Evolutionary conservation across 129 eudicot genomes (phyloP).

Genomic region (Heracleum sosnowskyi): DNA sequence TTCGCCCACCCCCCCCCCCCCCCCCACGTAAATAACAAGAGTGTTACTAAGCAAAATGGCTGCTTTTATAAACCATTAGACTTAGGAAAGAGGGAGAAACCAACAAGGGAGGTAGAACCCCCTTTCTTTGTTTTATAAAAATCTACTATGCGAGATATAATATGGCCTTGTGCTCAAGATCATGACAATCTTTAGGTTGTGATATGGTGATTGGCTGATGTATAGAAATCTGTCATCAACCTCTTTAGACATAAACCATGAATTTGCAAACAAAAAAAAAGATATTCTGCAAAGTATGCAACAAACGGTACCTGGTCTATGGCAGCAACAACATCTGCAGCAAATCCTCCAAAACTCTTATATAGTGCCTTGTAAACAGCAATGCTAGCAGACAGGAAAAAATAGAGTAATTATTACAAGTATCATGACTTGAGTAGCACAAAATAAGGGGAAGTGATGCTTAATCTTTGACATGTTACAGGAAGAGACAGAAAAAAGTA

Average conservation of each 20-base stretch:
- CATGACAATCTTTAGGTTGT: neutral
- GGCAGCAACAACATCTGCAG: slow-evolving; percentile 99
- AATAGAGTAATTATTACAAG: neutral
- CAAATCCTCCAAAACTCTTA: slow-evolving; percentile 99
- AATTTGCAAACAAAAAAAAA: neutral
- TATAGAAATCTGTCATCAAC: neutral
- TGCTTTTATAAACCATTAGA: neutral
- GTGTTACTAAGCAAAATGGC: neutral
- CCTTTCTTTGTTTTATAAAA: neutral
- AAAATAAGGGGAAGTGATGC: neutral
- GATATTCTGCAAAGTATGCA: neutral
- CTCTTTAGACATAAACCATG: neutral
- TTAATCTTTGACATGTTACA: neutral
- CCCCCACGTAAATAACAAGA: neutral
- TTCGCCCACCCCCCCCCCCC: too few species aligned
- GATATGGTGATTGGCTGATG: neutral
- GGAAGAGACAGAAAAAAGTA: neutral
- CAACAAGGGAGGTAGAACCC: neutral
- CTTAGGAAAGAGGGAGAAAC: neutral
- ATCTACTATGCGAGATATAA: neutral
- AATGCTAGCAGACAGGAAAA: slow-evolving; percentile 39
- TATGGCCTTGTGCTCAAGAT: neutral
- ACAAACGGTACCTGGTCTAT: slow-evolving; percentile 75
- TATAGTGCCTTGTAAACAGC: slow-evolving; percentile 96
- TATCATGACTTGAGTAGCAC: neutral